Conservation (phyloP, 2,329 filamentous ascomycete genomes). For the Dendryphion nanum region DNA sequence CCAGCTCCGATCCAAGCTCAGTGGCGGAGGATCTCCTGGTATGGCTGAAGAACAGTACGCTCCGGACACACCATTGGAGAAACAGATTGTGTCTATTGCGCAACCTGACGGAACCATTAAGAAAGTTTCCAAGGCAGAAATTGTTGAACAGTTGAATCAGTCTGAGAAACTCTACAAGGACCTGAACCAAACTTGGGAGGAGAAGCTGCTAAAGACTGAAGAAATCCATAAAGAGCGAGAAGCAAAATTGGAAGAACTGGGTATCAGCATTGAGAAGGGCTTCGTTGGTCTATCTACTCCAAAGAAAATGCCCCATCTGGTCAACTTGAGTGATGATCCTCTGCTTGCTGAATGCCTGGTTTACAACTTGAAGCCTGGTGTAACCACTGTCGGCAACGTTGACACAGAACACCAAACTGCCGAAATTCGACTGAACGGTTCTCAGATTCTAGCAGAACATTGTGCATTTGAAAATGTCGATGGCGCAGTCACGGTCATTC, state of each 20-base stretch:
- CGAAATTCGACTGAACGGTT: slow-evolving; percentile 91
- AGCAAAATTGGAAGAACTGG: slow-evolving; percentile 89
- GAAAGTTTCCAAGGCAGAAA: slow-evolving; percentile 97
- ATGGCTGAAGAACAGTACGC: slow-evolving; percentile 76
- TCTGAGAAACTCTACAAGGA: slow-evolving; percentile 95
- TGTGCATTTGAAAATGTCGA: slow-evolving; percentile 93
- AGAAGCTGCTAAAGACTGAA: slow-evolving; percentile 92
- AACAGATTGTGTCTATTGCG: slow-evolving; percentile 95
- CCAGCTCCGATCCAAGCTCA: slow-evolving; percentile 80
- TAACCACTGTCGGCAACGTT: slow-evolving; percentile 90
- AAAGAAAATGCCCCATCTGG: slow-evolving; percentile 98
- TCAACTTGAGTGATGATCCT: slow-evolving; percentile 82
- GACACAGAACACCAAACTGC: slow-evolving; percentile 74
- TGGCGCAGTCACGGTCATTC: slow-evolving; percentile 87
- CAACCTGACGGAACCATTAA: slow-evolving; percentile 81
- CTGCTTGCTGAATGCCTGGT: slow-evolving; percentile 93
- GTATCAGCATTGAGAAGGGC: slow-evolving; percentile 98
- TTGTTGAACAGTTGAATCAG: slow-evolving; percentile 92
- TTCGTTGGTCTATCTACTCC: slow-evolving; percentile 93
- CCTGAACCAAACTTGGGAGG: slow-evolving; percentile 97
- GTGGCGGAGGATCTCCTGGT: slow-evolving; percentile 43
- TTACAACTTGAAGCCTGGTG: slow-evolving; percentile 96
- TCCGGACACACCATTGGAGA: slow-evolving; percentile 85
- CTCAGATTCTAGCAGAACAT: slow-evolving; percentile 87
- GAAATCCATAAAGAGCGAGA: slow-evolving; percentile 97